Evolutionary conservation across 495 filamentous ascomycete genomes (phyloP).

Genomic region (Mytilinidion resinicola): DNA sequence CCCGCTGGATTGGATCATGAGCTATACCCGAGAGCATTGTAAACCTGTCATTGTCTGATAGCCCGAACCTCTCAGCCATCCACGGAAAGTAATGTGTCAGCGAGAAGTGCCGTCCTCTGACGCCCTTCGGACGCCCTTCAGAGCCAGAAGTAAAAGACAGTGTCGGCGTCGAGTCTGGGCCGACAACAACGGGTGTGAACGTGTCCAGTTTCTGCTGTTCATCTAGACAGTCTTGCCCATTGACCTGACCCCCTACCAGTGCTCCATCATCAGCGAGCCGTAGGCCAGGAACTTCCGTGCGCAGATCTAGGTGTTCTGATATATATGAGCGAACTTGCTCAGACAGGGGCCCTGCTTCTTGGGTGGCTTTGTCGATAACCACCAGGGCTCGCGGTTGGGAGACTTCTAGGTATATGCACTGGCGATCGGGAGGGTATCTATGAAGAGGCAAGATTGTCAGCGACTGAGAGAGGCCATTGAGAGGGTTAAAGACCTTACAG

Average conservation of each 20-base stretch:
- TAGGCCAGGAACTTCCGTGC: constrained; percentile 71
- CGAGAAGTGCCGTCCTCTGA: constrained; percentile 81
- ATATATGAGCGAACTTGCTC: constrained; percentile 68
- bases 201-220: constrained; percentile 47
- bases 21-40: constrained; percentile 61
- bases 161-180: constrained; percentile 81
- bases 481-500: constrained; percentile 28
- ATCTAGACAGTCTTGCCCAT: constrained; percentile 61
- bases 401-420: constrained; percentile 88
- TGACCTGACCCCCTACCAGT: constrained; percentile 59
- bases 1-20: constrained; percentile 86
- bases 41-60: constrained; percentile 70
- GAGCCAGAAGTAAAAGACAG: constrained; percentile 80
- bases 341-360: constrained; percentile 65
- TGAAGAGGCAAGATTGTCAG: not conserved
- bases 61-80: constrained; percentile 80
- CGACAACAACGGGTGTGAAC: constrained; percentile 67
- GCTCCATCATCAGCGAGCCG: constrained; percentile 67
- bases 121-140: constrained; percentile 82
- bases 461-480: not conserved
- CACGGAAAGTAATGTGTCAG: constrained; percentile 83
- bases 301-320: constrained; percentile 62
- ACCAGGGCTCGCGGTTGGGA: constrained; percentile 74
- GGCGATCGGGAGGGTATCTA: constrained; percentile 74
- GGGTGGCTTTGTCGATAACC: constrained; percentile 70